These are phyloP conservation scores for Aspergillus udagawae DNA, from an alignment of 2,329 filamentous ascomycete species.

Conservation along the genomic window DNA sequence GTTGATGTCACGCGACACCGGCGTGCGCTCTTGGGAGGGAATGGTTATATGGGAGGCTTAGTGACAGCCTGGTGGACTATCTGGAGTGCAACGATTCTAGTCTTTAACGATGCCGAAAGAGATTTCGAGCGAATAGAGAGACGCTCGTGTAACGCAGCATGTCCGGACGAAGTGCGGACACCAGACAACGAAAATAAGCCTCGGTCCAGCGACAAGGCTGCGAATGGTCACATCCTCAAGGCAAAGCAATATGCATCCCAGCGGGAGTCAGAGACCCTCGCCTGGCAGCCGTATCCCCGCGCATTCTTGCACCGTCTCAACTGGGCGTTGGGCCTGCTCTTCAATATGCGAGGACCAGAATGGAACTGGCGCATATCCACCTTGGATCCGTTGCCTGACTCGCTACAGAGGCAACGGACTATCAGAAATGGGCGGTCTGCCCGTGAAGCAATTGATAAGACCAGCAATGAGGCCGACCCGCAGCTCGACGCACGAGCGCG, in stretches of 20 bases:
- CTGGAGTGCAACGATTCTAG: slow-evolving; percentile 50
- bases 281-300: slow-evolving; percentile 53
- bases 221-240: background rate
- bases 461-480: slow-evolving; percentile 3
- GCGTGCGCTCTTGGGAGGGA: slow-evolving; percentile 47
- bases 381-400: slow-evolving; percentile 34
- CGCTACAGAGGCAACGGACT: slow-evolving; percentile 22
- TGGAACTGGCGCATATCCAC: slow-evolving; percentile 57
- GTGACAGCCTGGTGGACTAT: slow-evolving; percentile 52
- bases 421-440: slow-evolving; percentile 1
- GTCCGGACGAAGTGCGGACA: background rate
- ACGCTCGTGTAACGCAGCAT: background rate
- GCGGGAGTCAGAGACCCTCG: slow-evolving; percentile 27
- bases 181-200: background rate
- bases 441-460: background rate
- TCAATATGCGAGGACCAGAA: slow-evolving; percentile 56
- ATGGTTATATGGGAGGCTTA: slow-evolving; percentile 54
- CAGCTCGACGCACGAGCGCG: slow-evolving; percentile 44
- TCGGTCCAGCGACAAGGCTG: background rate
- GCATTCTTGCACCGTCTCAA: slow-evolving; percentile 52
- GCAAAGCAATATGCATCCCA: background rate
- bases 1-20: slow-evolving; percentile 42
- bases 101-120: slow-evolving; percentile 53
- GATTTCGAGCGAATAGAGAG: slow-evolving; percentile 56
- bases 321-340: slow-evolving; percentile 55